Percentiles rank a stretch among this genome's conserved stretches.
These are phyloP conservation scores for Peronosclerospora sorghi DNA, from an alignment of 352 stramenopile species.

Conservation along the genomic window DNA sequence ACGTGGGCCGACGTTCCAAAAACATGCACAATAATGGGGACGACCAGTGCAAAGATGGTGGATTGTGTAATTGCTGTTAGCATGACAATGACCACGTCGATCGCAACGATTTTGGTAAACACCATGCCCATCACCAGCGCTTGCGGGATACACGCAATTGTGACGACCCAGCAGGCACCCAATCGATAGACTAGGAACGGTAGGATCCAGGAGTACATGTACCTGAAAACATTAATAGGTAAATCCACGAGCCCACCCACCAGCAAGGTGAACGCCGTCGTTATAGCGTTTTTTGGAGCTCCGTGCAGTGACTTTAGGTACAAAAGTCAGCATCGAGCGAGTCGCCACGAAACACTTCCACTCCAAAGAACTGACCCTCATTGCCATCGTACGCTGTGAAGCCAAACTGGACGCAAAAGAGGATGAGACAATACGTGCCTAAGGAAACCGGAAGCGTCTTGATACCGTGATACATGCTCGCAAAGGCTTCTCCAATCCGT, in stretches of 20 bases:
- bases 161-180: slow-evolving; percentile 31
- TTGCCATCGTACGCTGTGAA: slow-evolving; percentile 55
- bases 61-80: slow-evolving; percentile 38
- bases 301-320: slow-evolving; percentile 14
- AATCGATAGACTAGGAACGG: slow-evolving; percentile 33
- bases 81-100: slow-evolving; percentile 42
- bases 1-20: slow-evolving; percentile 41
- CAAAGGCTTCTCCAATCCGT: slow-evolving; percentile 28
- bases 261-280: slow-evolving; percentile 40
- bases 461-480: slow-evolving; percentile 33
- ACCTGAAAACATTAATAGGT: slow-evolving; percentile 42
- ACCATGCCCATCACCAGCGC: slow-evolving; percentile 41
- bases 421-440: slow-evolving; percentile 38
- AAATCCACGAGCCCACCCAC: slow-evolving; percentile 32
- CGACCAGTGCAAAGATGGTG: slow-evolving; percentile 54
- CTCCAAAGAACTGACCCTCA: slow-evolving; percentile 55
- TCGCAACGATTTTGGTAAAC: slow-evolving; percentile 25
- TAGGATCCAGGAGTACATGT: slow-evolving; percentile 38
- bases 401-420: slow-evolving; percentile 44
- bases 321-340: slow-evolving; percentile 36
- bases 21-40: slow-evolving; percentile 57
- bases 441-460: slow-evolving; percentile 30
- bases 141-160: slow-evolving; percentile 33
- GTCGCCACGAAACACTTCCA: slow-evolving; percentile 41
- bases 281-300: slow-evolving; percentile 35